phyloP scores from a whole-genome alignment of 2,329 filamentous ascomycete genomes.

The Aspergillus luchuensis region DNA sequence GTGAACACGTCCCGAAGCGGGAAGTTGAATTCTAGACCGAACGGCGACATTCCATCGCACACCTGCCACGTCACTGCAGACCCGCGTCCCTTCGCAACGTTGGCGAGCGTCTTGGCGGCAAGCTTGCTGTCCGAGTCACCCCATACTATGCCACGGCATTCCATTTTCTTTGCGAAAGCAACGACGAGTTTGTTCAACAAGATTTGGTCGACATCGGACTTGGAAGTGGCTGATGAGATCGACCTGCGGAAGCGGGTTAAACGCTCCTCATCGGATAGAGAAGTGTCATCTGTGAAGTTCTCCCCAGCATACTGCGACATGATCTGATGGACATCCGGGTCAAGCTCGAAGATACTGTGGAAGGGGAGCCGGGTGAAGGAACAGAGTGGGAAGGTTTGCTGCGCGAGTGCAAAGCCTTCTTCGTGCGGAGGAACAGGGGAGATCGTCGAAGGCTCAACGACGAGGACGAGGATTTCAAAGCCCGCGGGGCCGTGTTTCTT shows the following conservation, averaged over 20 bases:
- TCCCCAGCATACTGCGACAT: conserved; percentile 35
- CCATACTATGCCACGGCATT: conserved; percentile 73
- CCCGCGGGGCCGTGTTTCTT: conserved; percentile 63
- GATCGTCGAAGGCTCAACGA: conserved; percentile 45
- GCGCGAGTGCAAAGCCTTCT: conserved; percentile 50
- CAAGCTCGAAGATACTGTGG: conserved; percentile 59
- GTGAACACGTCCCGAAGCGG: conserved; percentile 83
- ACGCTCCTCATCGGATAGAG: conserved; percentile 43
- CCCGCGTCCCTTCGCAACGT: conserved; percentile 88
- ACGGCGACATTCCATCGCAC: conserved; percentile 69
- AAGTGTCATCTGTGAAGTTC: conserved; percentile 30
- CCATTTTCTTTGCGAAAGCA: conserved; percentile 59
- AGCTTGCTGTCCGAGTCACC: conserved; percentile 86
- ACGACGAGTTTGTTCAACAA: conserved; percentile 73
- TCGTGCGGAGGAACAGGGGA: conserved; percentile 23
- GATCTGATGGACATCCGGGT: conserved; percentile 36
- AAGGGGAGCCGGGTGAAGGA: conserved; percentile 65
- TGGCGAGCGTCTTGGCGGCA: conserved; percentile 79
- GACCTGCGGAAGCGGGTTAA: conserved; percentile 60
- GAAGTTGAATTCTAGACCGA: conserved; percentile 67
- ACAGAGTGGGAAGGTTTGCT: conserved; percentile 66
- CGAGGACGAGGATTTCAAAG: conserved; percentile 61
- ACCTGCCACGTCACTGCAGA: conserved; percentile 80
- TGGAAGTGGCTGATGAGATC: conserved; percentile 73
- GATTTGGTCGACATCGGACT: conserved; percentile 70